Percentiles rank a stretch among this genome's conserved stretches.
These are phyloP conservation scores for Saccharomyces hybrid DNA, from an alignment of 1,139 yeast genomes.

Conservation along the genomic window DNA sequence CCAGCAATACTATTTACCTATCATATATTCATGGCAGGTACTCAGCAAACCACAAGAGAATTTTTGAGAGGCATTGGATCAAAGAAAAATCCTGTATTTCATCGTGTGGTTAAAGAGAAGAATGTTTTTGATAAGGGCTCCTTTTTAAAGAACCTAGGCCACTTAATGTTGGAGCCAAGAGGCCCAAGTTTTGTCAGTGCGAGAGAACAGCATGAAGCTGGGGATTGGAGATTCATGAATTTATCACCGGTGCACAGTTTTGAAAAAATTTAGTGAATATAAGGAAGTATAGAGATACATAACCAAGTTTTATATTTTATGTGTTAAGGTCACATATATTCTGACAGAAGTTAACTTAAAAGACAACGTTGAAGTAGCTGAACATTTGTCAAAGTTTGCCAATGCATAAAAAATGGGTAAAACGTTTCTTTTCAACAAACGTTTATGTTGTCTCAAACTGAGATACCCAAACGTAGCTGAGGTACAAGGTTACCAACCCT, in stretches of 20 bases:
- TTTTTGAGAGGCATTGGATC: slow-evolving; percentile 39
- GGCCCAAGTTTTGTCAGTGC: slow-evolving; percentile 40
- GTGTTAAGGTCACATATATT: too few relatives aligned
- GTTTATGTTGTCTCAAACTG: too few relatives aligned
- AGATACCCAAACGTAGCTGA: too few relatives aligned
- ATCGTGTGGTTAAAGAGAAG: slow-evolving; percentile 25
- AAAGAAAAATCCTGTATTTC: slow-evolving; percentile 25
- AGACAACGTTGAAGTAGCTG: too few relatives aligned
- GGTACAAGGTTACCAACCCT: too few relatives aligned
- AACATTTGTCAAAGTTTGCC: too few relatives aligned
- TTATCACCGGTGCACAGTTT: slow-evolving; percentile 10
- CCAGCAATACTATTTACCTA: slow-evolving; percentile 48
- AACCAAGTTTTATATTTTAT: too few relatives aligned
- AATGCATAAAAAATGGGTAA: too few relatives aligned
- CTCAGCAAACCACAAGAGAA: slow-evolving; percentile 68
- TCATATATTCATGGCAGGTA: slow-evolving; percentile 48
- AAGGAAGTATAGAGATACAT: too few relatives aligned
- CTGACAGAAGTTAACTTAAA: too few relatives aligned
- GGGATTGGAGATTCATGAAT: slow-evolving; percentile 41
- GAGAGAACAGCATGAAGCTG: slow-evolving; percentile 34
- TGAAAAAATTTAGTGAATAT: slow-evolving; percentile 4
- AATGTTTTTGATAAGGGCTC: slow-evolving; percentile 41
- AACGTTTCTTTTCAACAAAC: too few relatives aligned
- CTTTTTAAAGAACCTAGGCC: slow-evolving; percentile 37
- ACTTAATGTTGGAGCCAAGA: slow-evolving; percentile 45